phyloP scores from a whole-genome alignment of 2,329 filamentous ascomycete species.

The Colletotrichum scovillei region DNA sequence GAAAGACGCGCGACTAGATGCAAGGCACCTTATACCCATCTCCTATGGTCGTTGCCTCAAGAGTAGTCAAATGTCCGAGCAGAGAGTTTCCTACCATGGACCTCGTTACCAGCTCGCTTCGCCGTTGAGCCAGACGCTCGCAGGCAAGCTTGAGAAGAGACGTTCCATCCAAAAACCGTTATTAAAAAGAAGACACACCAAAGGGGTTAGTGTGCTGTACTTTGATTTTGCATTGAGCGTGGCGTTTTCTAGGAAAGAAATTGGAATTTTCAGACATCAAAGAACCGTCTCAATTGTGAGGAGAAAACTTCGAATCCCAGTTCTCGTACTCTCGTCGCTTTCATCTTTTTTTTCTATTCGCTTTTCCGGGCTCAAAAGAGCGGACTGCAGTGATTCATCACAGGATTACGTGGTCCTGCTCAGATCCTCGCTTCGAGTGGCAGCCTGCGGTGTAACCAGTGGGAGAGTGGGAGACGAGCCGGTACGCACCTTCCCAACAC shows the following conservation, averaged over 20 bases:
- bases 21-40: constrained; percentile 34
- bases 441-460: not conserved
- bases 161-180: not conserved
- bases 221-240: constrained; percentile 33
- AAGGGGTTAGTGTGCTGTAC: constrained; percentile 27
- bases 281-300: not conserved
- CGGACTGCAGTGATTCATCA: not conserved
- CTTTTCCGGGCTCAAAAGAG: not conserved
- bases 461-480: constrained; percentile 9
- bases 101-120: not conserved
- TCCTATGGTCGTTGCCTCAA: constrained; percentile 31
- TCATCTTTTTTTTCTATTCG: not conserved
- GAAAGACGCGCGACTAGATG: constrained; percentile 30
- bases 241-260: constrained; percentile 31
- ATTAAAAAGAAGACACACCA: constrained; percentile 16
- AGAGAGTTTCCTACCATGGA: not conserved
- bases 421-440: not conserved
- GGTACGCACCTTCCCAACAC: not conserved
- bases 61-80: constrained; percentile 24
- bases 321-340: not conserved
- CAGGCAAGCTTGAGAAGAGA: constrained; percentile 10
- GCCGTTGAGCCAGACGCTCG: not conserved
- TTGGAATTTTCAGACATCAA: constrained; percentile 10
- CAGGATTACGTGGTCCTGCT: not conserved
- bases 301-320: not conserved